A percentile compares a stretch with the other conserved stretches of the same genome.
Conservation (phyloP, 192 early-diverging fungal species). For the Coemansia sp. region DNA sequence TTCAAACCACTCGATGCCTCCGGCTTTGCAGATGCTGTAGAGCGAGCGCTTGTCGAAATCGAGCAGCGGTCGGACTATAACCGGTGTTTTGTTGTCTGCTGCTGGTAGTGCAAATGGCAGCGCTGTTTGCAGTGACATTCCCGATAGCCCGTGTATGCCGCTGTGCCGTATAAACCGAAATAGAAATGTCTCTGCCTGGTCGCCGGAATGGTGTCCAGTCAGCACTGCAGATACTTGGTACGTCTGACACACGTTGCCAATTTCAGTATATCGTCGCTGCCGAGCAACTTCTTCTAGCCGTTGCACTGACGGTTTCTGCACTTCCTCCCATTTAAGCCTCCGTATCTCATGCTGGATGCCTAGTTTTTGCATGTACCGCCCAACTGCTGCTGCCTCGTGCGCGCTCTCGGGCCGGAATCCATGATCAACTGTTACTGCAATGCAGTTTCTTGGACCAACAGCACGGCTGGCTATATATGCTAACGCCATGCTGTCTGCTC, state of each 20-base stretch:
- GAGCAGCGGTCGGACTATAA: conserved; percentile 45
- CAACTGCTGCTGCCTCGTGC: conserved; percentile 32
- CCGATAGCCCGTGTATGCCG: conserved; percentile 40
- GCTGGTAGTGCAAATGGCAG: conserved; percentile 4
- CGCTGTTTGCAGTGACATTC: conserved; percentile 24
- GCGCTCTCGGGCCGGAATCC: conserved; percentile 42
- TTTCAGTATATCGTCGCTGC: conserved; percentile 27
- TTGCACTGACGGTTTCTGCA: conserved; percentile 12
- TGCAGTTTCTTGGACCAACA: conserved; percentile 21
- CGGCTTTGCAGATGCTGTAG: conserved; percentile 17
- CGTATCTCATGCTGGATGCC: conserved; percentile 36
- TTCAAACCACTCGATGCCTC: conserved; percentile 38
- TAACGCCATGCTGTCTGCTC: conserved; percentile 54
- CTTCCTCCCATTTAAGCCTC: conserved; percentile 15
- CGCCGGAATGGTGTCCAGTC: conserved; percentile 49
- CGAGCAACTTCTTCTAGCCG: conserved; percentile 45
- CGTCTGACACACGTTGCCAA: conserved; percentile 11
- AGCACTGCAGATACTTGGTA: conserved; percentile 21
- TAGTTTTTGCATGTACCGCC: conserved; percentile 21
- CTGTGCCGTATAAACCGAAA: conserved; percentile 40
- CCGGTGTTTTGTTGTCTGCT: neutral
- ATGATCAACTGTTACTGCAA: conserved; percentile 48
- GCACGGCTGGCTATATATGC: conserved; percentile 38
- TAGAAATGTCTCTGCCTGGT: conserved; percentile 53
- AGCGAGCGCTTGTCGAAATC: conserved; percentile 24